Conservation (phyloP, 2,329 filamentous ascomycete genomes). For the Tolypocladium endophyticum region DNA sequence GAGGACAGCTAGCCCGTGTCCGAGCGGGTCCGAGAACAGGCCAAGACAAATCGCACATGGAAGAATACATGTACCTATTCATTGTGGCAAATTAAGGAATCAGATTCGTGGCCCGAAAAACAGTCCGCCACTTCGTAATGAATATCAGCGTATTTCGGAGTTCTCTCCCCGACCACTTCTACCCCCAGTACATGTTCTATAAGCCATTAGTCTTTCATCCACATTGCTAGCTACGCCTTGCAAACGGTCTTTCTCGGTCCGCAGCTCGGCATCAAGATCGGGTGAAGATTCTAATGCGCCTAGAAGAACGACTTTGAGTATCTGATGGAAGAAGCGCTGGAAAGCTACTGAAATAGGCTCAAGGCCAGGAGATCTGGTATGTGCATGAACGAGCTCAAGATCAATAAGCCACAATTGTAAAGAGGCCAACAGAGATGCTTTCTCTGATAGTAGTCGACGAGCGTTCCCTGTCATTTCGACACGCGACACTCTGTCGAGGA, state of each 20-base stretch:
- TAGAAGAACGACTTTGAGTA: slow-evolving; percentile 23
- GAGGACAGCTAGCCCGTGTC: neutral
- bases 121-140: too few relatives aligned
- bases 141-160: neutral
- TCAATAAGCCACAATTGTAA: slow-evolving; percentile 21
- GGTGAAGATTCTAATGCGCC: slow-evolving; percentile 19
- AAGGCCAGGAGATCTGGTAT: slow-evolving; percentile 6
- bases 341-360: slow-evolving; percentile 22
- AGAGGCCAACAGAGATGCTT: slow-evolving; percentile 16
- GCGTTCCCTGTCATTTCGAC: slow-evolving; percentile 12
- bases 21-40: too few relatives aligned
- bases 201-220: slow-evolving; percentile 18
- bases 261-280: slow-evolving; percentile 14
- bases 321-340: slow-evolving; percentile 21
- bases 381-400: slow-evolving; percentile 13
- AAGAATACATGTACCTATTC: too few relatives aligned
- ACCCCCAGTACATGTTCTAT: slow-evolving; percentile 8
- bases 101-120: too few relatives aligned
- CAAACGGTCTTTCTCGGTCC: slow-evolving; percentile 18
- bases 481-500: slow-evolving; percentile 18
- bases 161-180: neutral
- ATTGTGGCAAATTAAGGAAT: too few relatives aligned
- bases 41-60: too few relatives aligned
- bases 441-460: slow-evolving; percentile 17
- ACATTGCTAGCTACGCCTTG: slow-evolving; percentile 17